phyloP scores from a whole-genome alignment of 2,329 filamentous ascomycete species.

The Neofusicoccum sp. region DNA sequence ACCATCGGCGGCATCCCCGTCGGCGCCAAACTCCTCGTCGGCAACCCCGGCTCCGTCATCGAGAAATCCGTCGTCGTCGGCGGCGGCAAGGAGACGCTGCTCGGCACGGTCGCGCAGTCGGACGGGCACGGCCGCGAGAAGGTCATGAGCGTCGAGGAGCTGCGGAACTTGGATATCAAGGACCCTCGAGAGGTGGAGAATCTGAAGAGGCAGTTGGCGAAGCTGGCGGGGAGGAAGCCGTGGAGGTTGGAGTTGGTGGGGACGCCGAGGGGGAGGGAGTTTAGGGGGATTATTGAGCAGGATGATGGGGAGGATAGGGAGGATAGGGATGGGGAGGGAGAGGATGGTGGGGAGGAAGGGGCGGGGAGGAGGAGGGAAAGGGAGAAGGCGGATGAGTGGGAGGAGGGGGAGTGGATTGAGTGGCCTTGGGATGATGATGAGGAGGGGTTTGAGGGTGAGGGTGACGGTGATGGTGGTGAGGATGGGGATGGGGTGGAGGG shows the following conservation, averaged over 20 bases:
- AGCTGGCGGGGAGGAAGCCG: conserved; percentile 65
- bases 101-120: conserved; percentile 54
- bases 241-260: conserved; percentile 84
- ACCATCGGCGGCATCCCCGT: conserved; percentile 60
- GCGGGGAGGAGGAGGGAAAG: conserved; percentile 22
- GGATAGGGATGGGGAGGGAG: conserved; percentile 24
- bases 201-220: conserved; percentile 66
- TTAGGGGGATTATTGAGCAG: conserved; percentile 66
- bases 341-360: conserved; percentile 22
- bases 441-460: conserved; percentile 16
- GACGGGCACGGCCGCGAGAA: conserved; percentile 57
- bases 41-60: conserved; percentile 55
- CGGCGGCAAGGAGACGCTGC: conserved; percentile 53
- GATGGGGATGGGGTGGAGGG: conserved; percentile 29
- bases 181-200: conserved; percentile 66
- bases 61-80: conserved; percentile 52
- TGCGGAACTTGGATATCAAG: conserved; percentile 63
- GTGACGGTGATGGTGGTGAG: conserved; percentile 22
- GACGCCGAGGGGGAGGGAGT: conserved; percentile 61
- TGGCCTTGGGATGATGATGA: conserved; percentile 19
- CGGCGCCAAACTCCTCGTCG: conserved; percentile 56
- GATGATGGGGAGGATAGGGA: conserved; percentile 51
- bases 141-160: conserved; percentile 62
- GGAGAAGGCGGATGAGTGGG: conserved; percentile 50
- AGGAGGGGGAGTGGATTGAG: conserved; percentile 48